These are phyloP conservation scores for Boletus barrowsii DNA, from an alignment of 768 basidiomycete species.

Conservation along the genomic window DNA sequence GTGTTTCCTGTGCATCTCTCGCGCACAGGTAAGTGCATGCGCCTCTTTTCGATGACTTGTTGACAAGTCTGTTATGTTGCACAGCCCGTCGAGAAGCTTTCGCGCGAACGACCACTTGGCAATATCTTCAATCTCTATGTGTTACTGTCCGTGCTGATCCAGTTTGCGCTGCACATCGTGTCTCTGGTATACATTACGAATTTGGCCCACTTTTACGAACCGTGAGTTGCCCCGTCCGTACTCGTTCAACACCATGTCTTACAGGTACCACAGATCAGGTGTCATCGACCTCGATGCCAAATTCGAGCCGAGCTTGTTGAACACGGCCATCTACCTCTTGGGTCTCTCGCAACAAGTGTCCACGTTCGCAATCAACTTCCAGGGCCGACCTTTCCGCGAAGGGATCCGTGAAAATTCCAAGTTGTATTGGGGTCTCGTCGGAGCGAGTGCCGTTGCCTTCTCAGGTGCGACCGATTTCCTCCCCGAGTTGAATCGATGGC, in stretches of 20 bases:
- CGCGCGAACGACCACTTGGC: slow-evolving; percentile 86
- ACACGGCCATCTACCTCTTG: slow-evolving; percentile 95
- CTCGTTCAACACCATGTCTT: neutral
- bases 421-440: slow-evolving; percentile 89
- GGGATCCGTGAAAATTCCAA: slow-evolving; percentile 94
- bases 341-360: slow-evolving; percentile 97
- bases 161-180: slow-evolving; percentile 91
- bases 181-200: slow-evolving; percentile 92
- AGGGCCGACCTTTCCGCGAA: slow-evolving; percentile 97
- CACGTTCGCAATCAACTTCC: slow-evolving; percentile 98
- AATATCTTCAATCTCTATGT: slow-evolving; percentile 99
- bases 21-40: slow-evolving; percentile 73
- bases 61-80: slow-evolving; percentile 34
- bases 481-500: slow-evolving; percentile 94
- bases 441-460: slow-evolving; percentile 88
- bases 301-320: slow-evolving; percentile 91
- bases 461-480: slow-evolving; percentile 91
- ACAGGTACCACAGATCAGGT: slow-evolving; percentile 46
- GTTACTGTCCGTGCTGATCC: slow-evolving; percentile 82
- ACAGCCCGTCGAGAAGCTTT: slow-evolving; percentile 96
- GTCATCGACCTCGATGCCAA: slow-evolving; percentile 92
- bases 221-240: slow-evolving; percentile 45
- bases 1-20: slow-evolving; percentile 97
- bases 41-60: neutral
- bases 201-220: slow-evolving; percentile 72